Conservation (phyloP, 352 stramenopile species). For the Pythium aphanidermatum region DNA sequence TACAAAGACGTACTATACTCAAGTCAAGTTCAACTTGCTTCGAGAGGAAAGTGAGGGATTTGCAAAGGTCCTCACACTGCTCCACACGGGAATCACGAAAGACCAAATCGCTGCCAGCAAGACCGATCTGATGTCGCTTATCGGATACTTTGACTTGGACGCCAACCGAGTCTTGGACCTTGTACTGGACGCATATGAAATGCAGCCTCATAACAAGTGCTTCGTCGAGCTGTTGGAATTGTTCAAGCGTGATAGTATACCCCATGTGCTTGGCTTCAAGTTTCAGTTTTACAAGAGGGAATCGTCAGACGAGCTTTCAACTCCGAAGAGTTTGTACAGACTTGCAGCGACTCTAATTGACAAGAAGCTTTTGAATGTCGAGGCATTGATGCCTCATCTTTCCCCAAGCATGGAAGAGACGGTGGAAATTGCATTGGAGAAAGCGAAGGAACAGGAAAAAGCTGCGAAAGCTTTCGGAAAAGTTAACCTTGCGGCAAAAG, state of each 20-base stretch:
- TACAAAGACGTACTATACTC: conserved; percentile 90
- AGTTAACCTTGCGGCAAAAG: conserved; percentile 57
- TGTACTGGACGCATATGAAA: conserved; percentile 90
- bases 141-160: conserved; percentile 94
- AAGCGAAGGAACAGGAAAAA: conserved; percentile 42
- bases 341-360: conserved; percentile 84
- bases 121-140: conserved; percentile 68
- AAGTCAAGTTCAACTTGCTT: conserved; percentile 97
- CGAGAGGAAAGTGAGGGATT: conserved; percentile 96
- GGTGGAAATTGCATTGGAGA: conserved; percentile 30
- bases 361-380: conserved; percentile 71
- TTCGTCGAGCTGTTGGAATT: conserved; percentile 60
- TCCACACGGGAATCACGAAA: conserved; percentile 64
- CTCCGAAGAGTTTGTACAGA: conserved; percentile 72
- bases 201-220: conserved; percentile 70
- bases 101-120: conserved; percentile 60
- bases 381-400: conserved; percentile 75
- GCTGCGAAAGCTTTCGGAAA: conserved; percentile 66
- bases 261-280: conserved; percentile 92
- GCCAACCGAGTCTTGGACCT: conserved; percentile 95
- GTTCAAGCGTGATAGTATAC: conserved; percentile 78
- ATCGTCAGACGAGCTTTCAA: conserved; percentile 30
- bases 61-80: conserved; percentile 86
- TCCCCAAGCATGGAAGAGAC: conserved; percentile 61
- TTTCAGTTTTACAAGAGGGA: conserved; percentile 87